A percentile compares a stretch with the other conserved stretches of the same genome.
phyloP scores from a whole-genome alignment of 2,329 filamentous ascomycete genomes.

The Leptographium radiaticola region DNA sequence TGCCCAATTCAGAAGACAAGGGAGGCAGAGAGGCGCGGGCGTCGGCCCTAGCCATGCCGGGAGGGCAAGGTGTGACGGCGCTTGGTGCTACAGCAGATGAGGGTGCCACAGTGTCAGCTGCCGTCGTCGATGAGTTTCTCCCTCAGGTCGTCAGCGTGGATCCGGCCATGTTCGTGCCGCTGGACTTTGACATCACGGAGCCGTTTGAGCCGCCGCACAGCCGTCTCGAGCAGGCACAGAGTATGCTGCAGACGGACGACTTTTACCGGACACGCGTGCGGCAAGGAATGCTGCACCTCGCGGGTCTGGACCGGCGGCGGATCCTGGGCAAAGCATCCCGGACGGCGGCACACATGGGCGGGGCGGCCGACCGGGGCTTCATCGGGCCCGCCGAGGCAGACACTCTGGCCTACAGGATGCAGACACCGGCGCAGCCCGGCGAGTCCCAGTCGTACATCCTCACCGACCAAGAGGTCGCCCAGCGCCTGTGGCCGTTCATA shows the following conservation, averaged over 20 bases:
- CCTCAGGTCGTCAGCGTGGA: conserved; percentile 15
- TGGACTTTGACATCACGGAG: conserved; percentile 18
- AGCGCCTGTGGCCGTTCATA: conserved; percentile 4
- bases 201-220: conserved; percentile 14
- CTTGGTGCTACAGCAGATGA: background rate
- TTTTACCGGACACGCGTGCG: conserved; percentile 17
- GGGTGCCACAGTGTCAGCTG: background rate
- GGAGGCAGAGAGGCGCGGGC: no score
- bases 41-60: no score
- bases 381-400: conserved; percentile 11
- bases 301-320: conserved; percentile 20
- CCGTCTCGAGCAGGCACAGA: conserved; percentile 17
- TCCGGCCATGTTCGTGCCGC: conserved; percentile 21
- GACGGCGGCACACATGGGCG: background rate
- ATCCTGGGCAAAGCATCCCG: conserved; percentile 12
- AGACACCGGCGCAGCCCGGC: conserved; percentile 10
- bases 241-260: conserved; percentile 19
- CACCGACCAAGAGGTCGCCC: conserved; percentile 1
- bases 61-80: no score
- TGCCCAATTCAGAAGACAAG: no score
- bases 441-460: conserved; percentile 14
- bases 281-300: conserved; percentile 20
- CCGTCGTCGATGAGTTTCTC: conserved; percentile 2
- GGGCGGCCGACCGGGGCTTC: background rate
- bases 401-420: conserved; percentile 16